A percentile compares a stretch with the other conserved stretches of the same genome.
These are phyloP conservation scores for Phytophthora chlamydospora DNA, from an alignment of 352 stramenopile genomes.

Conservation along the genomic window DNA sequence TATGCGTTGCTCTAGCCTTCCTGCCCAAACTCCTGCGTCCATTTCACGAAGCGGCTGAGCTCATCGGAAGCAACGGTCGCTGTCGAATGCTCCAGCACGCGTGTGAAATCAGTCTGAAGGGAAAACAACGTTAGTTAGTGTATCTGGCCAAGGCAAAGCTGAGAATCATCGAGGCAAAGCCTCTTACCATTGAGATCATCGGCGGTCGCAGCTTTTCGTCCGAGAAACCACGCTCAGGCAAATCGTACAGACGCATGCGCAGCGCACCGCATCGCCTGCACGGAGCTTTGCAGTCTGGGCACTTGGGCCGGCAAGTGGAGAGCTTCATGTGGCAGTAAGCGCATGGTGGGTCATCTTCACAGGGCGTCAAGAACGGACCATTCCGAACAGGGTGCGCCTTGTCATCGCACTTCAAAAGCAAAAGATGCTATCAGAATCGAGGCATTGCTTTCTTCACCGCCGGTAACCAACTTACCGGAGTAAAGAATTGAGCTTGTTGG, in stretches of 20 bases:
- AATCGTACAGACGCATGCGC: constrained; percentile 87
- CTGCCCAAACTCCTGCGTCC: constrained; percentile 99
- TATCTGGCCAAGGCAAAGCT: not conserved
- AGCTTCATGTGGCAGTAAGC: constrained; percentile 92
- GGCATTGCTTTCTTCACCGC: too few relatives aligned
- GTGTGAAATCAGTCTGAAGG: constrained; percentile 94
- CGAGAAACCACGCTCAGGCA: constrained; percentile 80
- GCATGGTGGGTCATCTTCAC: constrained; percentile 83
- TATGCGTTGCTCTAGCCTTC: constrained; percentile 87
- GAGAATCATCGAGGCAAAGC: not conserved
- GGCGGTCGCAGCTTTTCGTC: constrained; percentile 87
- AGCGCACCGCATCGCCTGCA: constrained; percentile 77
- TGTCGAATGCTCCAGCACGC: constrained; percentile 94
- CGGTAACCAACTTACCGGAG: constrained; percentile 58
- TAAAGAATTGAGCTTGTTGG: constrained; percentile 96
- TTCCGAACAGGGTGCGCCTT: constrained; percentile 66
- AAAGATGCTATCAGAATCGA: not conserved
- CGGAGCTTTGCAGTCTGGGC: constrained; percentile 68
- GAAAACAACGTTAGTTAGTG: constrained; percentile 12
- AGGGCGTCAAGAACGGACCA: constrained; percentile 79
- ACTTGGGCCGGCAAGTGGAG: constrained; percentile 71
- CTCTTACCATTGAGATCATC: constrained; percentile 85
- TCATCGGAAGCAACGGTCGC: constrained; percentile 97
- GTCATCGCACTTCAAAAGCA: constrained; percentile 71
- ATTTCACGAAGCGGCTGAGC: constrained; percentile 97